phyloP scores from a whole-genome alignment of 2,329 filamentous ascomycete genomes.

The Sclerotiophoma versabilis region DNA sequence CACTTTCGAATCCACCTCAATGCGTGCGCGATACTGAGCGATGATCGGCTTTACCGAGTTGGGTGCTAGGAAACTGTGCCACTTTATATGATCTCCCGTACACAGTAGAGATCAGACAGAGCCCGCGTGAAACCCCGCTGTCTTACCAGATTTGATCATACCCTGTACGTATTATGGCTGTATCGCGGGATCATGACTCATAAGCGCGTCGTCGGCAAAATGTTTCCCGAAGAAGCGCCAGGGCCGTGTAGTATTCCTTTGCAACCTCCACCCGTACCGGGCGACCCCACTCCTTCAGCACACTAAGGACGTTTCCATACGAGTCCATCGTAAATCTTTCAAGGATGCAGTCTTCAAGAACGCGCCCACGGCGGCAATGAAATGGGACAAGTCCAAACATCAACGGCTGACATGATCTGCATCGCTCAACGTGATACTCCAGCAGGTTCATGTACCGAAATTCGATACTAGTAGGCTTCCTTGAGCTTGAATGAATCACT shows the following conservation, averaged over 20 bases:
- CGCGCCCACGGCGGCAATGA: not conserved
- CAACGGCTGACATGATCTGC: constrained; percentile 1
- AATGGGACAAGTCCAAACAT: not conserved
- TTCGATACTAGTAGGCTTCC: constrained; percentile 2
- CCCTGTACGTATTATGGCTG: too few relatives aligned
- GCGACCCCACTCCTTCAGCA: not conserved
- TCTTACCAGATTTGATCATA: too few relatives aligned
- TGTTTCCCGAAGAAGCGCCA: not conserved
- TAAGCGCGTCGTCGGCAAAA: not conserved
- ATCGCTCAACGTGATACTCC: constrained; percentile 4
- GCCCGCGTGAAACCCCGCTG: not conserved
- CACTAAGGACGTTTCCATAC: not conserved
- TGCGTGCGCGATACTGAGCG: too few relatives aligned
- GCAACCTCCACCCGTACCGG: not conserved
- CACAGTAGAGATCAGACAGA: not conserved
- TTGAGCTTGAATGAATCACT: constrained; percentile 5
- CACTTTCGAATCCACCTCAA: too few relatives aligned
- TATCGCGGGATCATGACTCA: too few relatives aligned
- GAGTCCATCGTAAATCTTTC: not conserved
- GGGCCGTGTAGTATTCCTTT: not conserved
- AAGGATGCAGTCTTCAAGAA: not conserved
- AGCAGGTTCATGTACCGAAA: constrained; percentile 8
- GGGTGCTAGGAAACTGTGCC: not conserved
- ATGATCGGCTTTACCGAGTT: not conserved
- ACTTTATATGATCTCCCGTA: not conserved